Conservation (phyloP, 1,139 yeast genomes). For the Saccharomyces hybrid region DNA sequence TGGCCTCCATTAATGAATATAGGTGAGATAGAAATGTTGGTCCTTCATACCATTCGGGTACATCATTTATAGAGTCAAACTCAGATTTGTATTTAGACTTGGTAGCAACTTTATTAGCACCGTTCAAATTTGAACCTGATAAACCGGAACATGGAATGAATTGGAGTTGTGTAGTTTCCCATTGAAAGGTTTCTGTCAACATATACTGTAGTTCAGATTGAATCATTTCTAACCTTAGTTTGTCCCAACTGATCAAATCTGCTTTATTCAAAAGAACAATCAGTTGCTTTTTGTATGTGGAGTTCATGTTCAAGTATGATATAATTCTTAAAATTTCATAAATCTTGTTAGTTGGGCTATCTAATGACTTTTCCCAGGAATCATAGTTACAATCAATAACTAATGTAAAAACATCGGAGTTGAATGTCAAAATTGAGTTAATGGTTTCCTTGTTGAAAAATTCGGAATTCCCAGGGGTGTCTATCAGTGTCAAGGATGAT, state of each 20-base stretch:
- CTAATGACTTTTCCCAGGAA: slow-evolving; percentile 64
- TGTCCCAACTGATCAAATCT: slow-evolving; percentile 56
- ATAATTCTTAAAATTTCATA: slow-evolving; percentile 1
- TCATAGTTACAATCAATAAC: slow-evolving; percentile 51
- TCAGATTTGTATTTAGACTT: neutral
- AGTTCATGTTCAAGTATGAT: slow-evolving; percentile 24
- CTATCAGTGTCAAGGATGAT: slow-evolving; percentile 61
- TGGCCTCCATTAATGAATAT: neutral
- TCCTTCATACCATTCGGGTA: neutral
- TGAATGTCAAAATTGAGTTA: slow-evolving; percentile 28
- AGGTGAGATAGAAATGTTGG: neutral
- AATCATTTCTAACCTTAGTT: slow-evolving; percentile 50
- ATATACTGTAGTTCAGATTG: slow-evolving; percentile 39
- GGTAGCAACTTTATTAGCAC: neutral
- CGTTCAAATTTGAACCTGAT: neutral
- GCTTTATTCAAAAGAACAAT: slow-evolving; percentile 68
- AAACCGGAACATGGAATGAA: neutral
- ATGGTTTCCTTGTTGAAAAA: slow-evolving; percentile 68
- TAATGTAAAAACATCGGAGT: slow-evolving; percentile 31
- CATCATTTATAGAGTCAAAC: neutral
- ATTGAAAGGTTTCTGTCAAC: neutral
- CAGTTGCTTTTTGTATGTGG: slow-evolving; percentile 56
- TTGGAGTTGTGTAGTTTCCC: neutral
- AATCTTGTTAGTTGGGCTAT: slow-evolving; percentile 1
- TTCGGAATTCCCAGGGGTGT: slow-evolving; percentile 74